A percentile compares a stretch with the other conserved stretches of the same genome.
phyloP scores from a whole-genome alignment of 2,329 filamentous ascomycete genomes.

The Trichoderma sp. region DNA sequence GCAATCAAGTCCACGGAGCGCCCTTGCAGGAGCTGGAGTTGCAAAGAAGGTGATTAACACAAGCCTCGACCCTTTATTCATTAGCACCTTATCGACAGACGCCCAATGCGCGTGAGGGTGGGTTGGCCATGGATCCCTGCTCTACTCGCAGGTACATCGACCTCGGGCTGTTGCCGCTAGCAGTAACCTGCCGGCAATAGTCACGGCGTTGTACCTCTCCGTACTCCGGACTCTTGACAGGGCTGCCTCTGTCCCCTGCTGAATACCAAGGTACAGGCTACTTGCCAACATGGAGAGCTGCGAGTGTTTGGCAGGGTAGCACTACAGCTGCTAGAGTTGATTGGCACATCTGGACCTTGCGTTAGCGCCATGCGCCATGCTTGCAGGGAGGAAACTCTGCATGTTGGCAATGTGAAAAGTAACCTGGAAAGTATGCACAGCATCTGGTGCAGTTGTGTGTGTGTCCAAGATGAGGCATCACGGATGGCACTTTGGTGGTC shows the following conservation, averaged over 20 bases:
- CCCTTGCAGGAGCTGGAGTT: neutral
- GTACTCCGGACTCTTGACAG: neutral
- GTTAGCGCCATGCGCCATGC: slow-evolving; percentile 12
- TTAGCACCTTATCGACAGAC: neutral
- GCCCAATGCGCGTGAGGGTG: neutral
- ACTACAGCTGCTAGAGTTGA: neutral
- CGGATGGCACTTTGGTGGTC: neutral
- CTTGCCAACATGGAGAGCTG: neutral
- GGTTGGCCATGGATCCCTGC: neutral
- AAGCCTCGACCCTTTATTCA: neutral
- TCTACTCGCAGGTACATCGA: neutral
- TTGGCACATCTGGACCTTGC: slow-evolving; percentile 11
- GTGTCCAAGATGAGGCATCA: neutral
- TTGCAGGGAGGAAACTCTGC: neutral
- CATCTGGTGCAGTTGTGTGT: neutral
- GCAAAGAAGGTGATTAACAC: neutral
- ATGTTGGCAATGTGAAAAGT: too few relatives aligned
- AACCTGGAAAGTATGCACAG: too few relatives aligned
- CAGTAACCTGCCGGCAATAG: neutral
- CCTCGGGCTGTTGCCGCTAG: neutral
- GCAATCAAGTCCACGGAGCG: neutral
- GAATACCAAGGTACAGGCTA: neutral
- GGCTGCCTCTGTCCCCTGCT: neutral
- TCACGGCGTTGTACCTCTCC: neutral
- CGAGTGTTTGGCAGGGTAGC: neutral